Conservation (phyloP, 2,329 filamentous ascomycete genomes). For the Colletotrichum gloeosporioides region DNA sequence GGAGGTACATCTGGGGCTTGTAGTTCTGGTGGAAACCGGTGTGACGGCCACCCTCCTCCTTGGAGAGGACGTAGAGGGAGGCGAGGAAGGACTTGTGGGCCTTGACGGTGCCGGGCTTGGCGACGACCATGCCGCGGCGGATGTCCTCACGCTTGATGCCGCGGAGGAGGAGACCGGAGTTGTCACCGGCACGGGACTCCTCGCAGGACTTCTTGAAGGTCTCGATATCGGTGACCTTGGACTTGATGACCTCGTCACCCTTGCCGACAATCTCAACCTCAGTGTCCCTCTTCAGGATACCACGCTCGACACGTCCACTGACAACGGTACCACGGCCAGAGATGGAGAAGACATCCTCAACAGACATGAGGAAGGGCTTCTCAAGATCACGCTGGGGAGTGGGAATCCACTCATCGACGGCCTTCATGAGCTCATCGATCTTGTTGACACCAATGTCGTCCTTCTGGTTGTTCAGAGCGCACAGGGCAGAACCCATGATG, state of each 20-base stretch:
- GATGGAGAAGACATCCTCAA: conserved; percentile 93
- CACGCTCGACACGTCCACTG: conserved; percentile 96
- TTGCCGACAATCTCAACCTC: conserved; percentile 97
- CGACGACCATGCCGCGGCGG: conserved; percentile 91
- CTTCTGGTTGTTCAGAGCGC: conserved; percentile 85
- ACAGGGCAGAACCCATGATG: conserved; percentile 94
- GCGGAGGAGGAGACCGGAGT: conserved; percentile 95
- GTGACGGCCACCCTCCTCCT: conserved; percentile 98
- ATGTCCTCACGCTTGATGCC: conserved; percentile 97
- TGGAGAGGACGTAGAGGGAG: conserved; percentile 95
- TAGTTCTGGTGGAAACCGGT: conserved; percentile 97
- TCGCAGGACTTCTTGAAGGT: conserved; percentile 99
- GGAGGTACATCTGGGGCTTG: conserved; percentile 93
- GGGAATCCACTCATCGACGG: conserved; percentile 95
- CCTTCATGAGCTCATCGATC: conserved; percentile 89
- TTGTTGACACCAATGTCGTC: conserved; percentile 86
- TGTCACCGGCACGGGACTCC: conserved; percentile 94
- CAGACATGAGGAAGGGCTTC: conserved; percentile 99
- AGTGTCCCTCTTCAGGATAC: conserved; percentile 88
- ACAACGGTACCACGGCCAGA: conserved; percentile 94
- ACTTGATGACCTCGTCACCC: conserved; percentile 83
- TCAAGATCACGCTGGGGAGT: conserved; percentile 92
- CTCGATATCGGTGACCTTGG: conserved; percentile 99
- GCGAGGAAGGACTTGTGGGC: conserved; percentile 90
- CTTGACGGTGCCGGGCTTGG: conserved; percentile 82